phyloP scores from a whole-genome alignment of 179 eudicot species.

The Corrigiola litoralis region DNA sequence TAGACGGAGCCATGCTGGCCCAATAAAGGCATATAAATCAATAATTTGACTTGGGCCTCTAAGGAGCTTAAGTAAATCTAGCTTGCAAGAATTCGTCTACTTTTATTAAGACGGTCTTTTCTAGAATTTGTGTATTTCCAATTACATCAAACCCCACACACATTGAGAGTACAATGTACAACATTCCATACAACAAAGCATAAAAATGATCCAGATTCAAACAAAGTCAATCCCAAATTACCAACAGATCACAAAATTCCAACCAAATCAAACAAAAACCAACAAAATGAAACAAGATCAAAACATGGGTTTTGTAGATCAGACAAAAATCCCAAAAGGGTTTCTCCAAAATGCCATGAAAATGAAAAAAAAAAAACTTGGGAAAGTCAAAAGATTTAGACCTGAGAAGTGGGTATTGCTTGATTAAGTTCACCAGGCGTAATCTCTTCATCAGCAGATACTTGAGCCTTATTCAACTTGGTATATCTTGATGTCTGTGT shows the following conservation, averaged over 20 bases:
- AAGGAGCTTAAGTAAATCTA: no score
- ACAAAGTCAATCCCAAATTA: not conserved
- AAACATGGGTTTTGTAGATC: slow-evolving; percentile 28
- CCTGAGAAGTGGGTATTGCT: slow-evolving; percentile 92
- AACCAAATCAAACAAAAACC: not conserved
- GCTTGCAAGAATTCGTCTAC: not conserved
- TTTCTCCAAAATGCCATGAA: not conserved
- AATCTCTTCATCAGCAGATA: slow-evolving; percentile 57
- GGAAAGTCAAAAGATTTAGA: slow-evolving; percentile 20
- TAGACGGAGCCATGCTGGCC: no score
- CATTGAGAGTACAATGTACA: not conserved
- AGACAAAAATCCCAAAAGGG: slow-evolving; percentile 8
- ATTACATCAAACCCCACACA: not conserved
- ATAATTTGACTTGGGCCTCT: no score
- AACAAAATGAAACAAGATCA: slow-evolving; percentile 7
- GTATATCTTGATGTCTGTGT: slow-evolving; percentile 59
- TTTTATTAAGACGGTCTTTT: not conserved
- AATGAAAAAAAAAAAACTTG: not conserved
- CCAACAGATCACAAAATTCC: slow-evolving; percentile 1
- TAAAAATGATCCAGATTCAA: not conserved
- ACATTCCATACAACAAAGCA: not conserved
- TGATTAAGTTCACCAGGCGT: slow-evolving; percentile 95
- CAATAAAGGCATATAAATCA: no score
- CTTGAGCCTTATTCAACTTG: slow-evolving; percentile 81
- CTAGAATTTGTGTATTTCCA: no score